A percentile compares a stretch with the other conserved stretches of the same genome.
Evolutionary conservation across 495 filamentous ascomycete genomes (phyloP).

Genomic region (Cetradonia linearis): DNA sequence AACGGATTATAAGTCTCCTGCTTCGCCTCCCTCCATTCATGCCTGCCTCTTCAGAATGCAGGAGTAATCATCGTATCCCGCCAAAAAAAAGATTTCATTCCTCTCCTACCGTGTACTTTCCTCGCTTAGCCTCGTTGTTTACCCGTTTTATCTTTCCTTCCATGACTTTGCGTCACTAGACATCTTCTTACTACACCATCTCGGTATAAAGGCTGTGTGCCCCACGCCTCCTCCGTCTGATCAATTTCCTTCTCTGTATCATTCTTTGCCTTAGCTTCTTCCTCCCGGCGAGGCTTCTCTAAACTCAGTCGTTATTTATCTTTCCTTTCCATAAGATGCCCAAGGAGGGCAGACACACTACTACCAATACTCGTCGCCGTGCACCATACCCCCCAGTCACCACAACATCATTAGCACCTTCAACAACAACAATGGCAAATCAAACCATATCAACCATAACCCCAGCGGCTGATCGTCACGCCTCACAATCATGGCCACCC

Average conservation of each 20-base stretch:
- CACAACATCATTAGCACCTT: constrained; percentile 4
- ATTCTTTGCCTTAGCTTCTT: background rate
- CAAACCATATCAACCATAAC: constrained; percentile 11
- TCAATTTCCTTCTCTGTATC: constrained; percentile 18
- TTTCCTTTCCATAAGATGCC: constrained; percentile 22
- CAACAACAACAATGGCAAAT: constrained; percentile 15
- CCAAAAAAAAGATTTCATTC: constrained; percentile 1
- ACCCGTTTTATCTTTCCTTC: constrained; percentile 14
- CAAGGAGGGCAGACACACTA: constrained; percentile 13
- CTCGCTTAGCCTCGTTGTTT: constrained; percentile 19
- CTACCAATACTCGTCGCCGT: constrained; percentile 11
- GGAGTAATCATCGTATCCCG: constrained; percentile 14
- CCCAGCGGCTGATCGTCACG: constrained; percentile 30
- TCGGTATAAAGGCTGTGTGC: constrained; percentile 16
- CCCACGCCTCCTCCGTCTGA: constrained; percentile 8
- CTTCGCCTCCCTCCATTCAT: constrained; percentile 20
- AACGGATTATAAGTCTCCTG: constrained; percentile 19
- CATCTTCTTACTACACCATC: constrained; percentile 11
- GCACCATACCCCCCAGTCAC: constrained; percentile 14
- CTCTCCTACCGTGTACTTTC: constrained; percentile 9
- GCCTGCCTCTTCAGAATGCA: constrained; percentile 19
- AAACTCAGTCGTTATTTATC: constrained; percentile 3
- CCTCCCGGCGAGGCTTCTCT: constrained; percentile 15
- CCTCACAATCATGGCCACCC: constrained; percentile 50
- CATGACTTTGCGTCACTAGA: constrained; percentile 10